phyloP scores from a whole-genome alignment of 257 asterid genomes.

The Knoxia roxburghii region DNA sequence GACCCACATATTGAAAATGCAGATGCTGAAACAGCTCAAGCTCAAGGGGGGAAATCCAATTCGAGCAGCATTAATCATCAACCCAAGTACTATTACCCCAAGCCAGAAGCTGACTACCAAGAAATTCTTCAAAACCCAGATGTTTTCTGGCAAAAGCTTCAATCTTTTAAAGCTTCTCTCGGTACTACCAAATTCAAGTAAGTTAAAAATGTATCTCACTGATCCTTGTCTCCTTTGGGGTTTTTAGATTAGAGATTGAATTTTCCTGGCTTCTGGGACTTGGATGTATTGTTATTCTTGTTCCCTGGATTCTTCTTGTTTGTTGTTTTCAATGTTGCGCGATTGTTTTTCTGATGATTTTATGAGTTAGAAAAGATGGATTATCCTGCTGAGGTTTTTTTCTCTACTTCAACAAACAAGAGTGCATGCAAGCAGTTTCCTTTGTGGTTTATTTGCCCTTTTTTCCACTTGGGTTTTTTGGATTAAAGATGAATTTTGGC shows the following conservation, averaged over 20 bases:
- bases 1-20: constrained; percentile 38
- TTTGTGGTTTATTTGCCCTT: background rate
- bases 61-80: background rate
- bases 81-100: constrained; percentile 43
- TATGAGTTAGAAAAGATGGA: no score
- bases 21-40: background rate
- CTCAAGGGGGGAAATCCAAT: background rate
- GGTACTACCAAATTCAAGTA: constrained; percentile 23
- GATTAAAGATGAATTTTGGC: no score
- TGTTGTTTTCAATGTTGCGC: background rate
- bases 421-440: background rate
- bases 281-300: background rate
- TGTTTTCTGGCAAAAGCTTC: constrained; percentile 60
- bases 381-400: no score
- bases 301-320: background rate
- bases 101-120: constrained; percentile 76
- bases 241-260: background rate
- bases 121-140: constrained; percentile 62
- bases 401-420: background rate
- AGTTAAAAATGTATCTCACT: background rate
- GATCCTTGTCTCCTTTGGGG: background rate
- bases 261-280: background rate
- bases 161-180: constrained; percentile 45
- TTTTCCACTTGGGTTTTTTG: no score
- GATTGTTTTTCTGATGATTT: no score